phyloP scores from a whole-genome alignment of 2,329 filamentous ascomycete species.

The Pseudocercospora fuligena region DNA sequence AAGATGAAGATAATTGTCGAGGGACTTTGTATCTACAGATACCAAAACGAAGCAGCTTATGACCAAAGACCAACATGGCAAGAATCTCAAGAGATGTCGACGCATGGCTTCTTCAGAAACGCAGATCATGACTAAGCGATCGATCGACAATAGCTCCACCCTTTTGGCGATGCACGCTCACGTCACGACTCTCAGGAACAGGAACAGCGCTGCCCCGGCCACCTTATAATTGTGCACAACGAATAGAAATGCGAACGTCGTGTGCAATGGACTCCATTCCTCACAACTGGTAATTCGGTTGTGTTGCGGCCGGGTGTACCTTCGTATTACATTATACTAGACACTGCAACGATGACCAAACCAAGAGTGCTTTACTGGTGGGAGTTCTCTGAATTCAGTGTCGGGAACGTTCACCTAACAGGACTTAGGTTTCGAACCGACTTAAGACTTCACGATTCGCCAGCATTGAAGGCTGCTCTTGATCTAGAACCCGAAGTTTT shows the following conservation, averaged over 20 bases:
- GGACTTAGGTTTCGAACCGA: slow-evolving; percentile 67
- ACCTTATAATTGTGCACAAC: background rate
- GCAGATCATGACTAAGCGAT: slow-evolving; percentile 1
- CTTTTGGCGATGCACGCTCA: background rate
- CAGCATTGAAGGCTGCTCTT: slow-evolving; percentile 72
- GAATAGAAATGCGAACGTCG: slow-evolving; percentile 1
- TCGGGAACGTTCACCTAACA: background rate
- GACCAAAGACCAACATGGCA: too few relatives aligned
- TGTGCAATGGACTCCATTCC: background rate
- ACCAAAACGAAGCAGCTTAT: background rate
- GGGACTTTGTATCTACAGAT: background rate
- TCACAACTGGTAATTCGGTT: background rate
- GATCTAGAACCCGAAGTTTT: slow-evolving; percentile 72
- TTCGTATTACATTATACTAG: background rate
- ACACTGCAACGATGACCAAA: slow-evolving; percentile 38
- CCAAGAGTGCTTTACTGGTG: slow-evolving; percentile 72
- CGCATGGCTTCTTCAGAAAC: background rate
- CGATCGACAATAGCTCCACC: background rate
- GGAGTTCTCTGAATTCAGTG: background rate
- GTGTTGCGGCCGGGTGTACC: background rate
- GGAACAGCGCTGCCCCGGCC: slow-evolving; percentile 7
- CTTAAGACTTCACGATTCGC: slow-evolving; percentile 76
- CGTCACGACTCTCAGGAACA: slow-evolving; percentile 25
- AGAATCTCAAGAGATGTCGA: background rate
- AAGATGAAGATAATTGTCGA: background rate